Percentiles rank a stretch among this genome's conserved stretches.
Conservation (phyloP, 1,284 basidiomycete genomes). For the Apiotrichum gracile region DNA sequence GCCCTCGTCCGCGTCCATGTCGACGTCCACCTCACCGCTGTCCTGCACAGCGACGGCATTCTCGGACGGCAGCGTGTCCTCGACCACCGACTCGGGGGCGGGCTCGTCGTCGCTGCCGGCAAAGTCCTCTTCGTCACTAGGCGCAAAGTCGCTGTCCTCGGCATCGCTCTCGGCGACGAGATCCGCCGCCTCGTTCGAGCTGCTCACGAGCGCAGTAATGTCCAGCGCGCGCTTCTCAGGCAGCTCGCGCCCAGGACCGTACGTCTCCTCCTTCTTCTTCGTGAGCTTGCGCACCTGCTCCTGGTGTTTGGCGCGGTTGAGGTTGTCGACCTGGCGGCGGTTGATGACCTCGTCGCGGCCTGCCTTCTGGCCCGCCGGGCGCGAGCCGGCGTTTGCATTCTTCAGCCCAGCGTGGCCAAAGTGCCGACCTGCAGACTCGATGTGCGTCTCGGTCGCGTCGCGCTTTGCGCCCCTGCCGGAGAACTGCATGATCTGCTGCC, state of each 20-base stretch:
- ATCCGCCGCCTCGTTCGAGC: constrained; percentile 4
- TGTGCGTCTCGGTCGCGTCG: constrained; percentile 27
- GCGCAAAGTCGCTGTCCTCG: constrained; percentile 5
- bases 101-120: neutral
- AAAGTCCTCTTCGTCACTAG: constrained; percentile 14
- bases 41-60: too few relatives aligned
- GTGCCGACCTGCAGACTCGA: constrained; percentile 26
- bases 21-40: neutral
- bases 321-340: constrained; percentile 13
- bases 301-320: constrained; percentile 14
- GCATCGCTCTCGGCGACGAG: constrained; percentile 15
- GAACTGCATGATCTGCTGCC: constrained; percentile 17
- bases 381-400: constrained; percentile 21
- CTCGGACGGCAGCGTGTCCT: constrained; percentile 1
- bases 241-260: constrained; percentile 17
- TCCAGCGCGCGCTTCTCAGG: constrained; percentile 23
- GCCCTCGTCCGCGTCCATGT: neutral
- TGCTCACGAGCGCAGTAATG: constrained; percentile 3
- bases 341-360: constrained; percentile 22
- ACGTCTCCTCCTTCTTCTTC: constrained; percentile 26
- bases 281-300: constrained; percentile 12
- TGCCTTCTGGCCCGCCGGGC: constrained; percentile 29
- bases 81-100: neutral
- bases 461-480: constrained; percentile 21
- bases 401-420: constrained; percentile 25